A percentile compares a stretch with the other conserved stretches of the same genome.
These are phyloP conservation scores for Nicotiana benthamiana DNA, from an alignment of 257 asterid genomes.

Conservation along the genomic window DNA sequence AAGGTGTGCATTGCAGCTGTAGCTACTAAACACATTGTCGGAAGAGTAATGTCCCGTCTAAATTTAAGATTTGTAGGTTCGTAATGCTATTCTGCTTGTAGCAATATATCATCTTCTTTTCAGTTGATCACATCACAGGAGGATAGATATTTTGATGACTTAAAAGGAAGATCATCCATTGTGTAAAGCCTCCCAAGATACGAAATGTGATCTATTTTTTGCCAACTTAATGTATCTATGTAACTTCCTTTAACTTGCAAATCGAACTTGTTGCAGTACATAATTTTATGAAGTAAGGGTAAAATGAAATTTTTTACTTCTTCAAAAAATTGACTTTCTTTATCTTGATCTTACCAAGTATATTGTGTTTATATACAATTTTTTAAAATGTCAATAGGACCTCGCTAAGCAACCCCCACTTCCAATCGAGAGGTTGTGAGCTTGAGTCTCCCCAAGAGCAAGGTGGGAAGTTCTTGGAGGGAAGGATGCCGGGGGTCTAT, in stretches of 20 bases:
- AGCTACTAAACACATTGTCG: slow-evolving; percentile 75
- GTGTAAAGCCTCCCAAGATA: neutral
- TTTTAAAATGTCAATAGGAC: too few relatives aligned
- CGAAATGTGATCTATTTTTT: neutral
- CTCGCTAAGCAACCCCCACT: too few relatives aligned
- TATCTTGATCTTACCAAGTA: too few relatives aligned
- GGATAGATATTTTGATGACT: neutral
- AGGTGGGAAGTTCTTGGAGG: too few relatives aligned
- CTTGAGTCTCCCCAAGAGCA: too few relatives aligned
- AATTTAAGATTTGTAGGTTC: slow-evolving; percentile 34
- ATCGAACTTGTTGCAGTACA: neutral
- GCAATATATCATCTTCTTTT: neutral
- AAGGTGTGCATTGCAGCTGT: too few relatives aligned
- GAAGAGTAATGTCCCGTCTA: slow-evolving; percentile 71
- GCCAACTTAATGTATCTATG: neutral
- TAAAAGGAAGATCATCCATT: too few relatives aligned
- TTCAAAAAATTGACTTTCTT: neutral
- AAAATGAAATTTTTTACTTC: neutral
- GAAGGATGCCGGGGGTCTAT: too few relatives aligned
- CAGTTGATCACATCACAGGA: neutral
- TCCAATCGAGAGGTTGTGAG: too few relatives aligned
- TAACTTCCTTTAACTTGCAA: neutral
- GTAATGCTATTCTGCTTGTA: neutral
- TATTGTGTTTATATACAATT: too few relatives aligned
- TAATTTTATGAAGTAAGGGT: too few relatives aligned